phyloP scores from a whole-genome alignment of 257 asterid genomes.

The Przewalskia tangutica region DNA sequence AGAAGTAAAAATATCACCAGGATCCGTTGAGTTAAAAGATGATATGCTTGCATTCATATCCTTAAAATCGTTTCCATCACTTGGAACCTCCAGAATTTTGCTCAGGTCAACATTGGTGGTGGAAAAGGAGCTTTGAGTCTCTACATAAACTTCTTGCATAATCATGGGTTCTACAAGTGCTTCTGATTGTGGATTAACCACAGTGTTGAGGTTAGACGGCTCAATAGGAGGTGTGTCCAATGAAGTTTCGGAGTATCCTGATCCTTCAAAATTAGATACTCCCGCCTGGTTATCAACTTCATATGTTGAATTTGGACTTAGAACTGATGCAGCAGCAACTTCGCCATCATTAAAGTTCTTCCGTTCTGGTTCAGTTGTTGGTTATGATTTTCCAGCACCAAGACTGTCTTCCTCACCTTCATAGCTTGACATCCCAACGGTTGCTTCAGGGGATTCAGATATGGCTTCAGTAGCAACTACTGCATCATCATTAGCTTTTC shows the following conservation, averaged over 20 bases:
- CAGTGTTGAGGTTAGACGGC: conserved; percentile 13
- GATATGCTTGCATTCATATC: conserved; percentile 30
- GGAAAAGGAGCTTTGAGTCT: conserved; percentile 28
- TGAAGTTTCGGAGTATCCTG: conserved; percentile 17
- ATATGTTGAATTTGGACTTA: conserved; percentile 23
- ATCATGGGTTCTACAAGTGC: conserved; percentile 30
- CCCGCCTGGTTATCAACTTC: conserved; percentile 23
- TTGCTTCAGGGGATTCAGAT: conserved; percentile 25
- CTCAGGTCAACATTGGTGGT: conserved; percentile 15
- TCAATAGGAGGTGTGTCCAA: conserved; percentile 34
- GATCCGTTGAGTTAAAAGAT: conserved; percentile 29
- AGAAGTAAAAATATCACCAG: conserved; percentile 49
- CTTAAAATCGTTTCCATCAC: conserved; percentile 25
- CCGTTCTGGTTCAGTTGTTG: conserved; percentile 24
- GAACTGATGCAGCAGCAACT: conserved; percentile 22
- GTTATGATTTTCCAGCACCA: conserved; percentile 26
- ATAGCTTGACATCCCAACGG: conserved; percentile 25
- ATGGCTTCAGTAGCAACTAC: conserved; percentile 35
- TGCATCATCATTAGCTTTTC: conserved; percentile 25
- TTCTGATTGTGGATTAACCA: conserved; percentile 23
- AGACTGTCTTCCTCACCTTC: conserved; percentile 23
- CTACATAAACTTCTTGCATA: conserved; percentile 24
- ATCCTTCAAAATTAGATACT: conserved; percentile 23
- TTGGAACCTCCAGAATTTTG: conserved; percentile 19
- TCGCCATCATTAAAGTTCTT: conserved; percentile 23